Base-by-base conservation (phyloP, 1,284 basidiomycete species). In the Rhodotorula sp. region DNA sequence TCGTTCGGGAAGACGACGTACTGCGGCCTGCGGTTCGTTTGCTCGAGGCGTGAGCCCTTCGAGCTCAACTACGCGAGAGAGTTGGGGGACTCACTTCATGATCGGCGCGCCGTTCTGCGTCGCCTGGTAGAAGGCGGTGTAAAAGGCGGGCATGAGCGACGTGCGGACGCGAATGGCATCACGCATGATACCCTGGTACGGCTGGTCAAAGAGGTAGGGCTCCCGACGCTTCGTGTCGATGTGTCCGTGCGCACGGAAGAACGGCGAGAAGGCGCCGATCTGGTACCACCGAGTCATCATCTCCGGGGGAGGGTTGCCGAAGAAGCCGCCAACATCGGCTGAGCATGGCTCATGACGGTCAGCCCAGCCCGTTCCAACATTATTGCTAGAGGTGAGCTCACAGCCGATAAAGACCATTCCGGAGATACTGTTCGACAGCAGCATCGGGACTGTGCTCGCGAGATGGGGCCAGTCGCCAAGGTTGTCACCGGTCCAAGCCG, bases 401-500 rank as follows among this genome's bases (percentile, higher is more conserved):
- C 92, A 90, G 74, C 97, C 97, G 63, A 88, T 86, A 81, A 97
- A 99, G 59, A 89, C 87, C 87, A 98, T 92, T 38, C 97, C 97
- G n/a, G 88, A 93, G 62, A 99, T 88, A 67, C 89, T 88, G 81
- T 93, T 92, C 19, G 92, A 86, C 54, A 99, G 85, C 16, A 95
- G 89, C 91, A 99, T 98, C 79, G 95, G 92, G 68, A 97, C 86
- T 58, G 93, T 93, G 47, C 93, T 91, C 3, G 88, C 88, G 86
- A 99, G 92, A 79, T 99, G 97, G 71, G 95, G 93, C 97, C 97
- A 99, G 0, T 91, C 93, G 47, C 95, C 93, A 56, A 97, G 84
- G 81, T 99, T 99, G 82, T 99, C 97, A 21, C 97, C 97, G 3
- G 95, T 99, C 95, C 97, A 99, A 85, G 97, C 92, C 1, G 97